Evolutionary conservation across 2,329 filamentous ascomycete species (phyloP), one percentile per base, ranked within the genome.

Genomic region (Lojkania enalia): DNA sequence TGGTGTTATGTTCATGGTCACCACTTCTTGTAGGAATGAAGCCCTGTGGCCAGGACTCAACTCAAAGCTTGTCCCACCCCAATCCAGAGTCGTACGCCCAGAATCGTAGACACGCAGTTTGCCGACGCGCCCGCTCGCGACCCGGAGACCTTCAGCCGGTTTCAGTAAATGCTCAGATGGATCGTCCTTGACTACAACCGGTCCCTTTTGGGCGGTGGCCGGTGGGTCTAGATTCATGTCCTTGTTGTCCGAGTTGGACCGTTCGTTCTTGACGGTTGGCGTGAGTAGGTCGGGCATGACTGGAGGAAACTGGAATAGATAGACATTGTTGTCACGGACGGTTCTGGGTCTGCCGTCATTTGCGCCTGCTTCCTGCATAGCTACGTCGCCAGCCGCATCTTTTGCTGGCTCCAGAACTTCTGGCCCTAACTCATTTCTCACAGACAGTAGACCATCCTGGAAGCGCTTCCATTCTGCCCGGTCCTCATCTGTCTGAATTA

Each of bases 301-400:
- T 0, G 83, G 81, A 11, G 83, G 83, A 56, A 85, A 78, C 63
- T 85, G 83, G 63, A 85, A 80, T 39, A 85, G 72, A 61, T 85
- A 85, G 41, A 83, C 73, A 45, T 78, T 76, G 42, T 82, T 77
- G 25, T 77, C 69, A 71, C 75, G 55, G 1, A 60, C 71, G 57
- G 51, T 42, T 20, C n/a, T 61, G 5, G 49, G 40, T 39, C 58
- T 60, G 20, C 56, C 57, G 14, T 42, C 46, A 16, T 48, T 33
- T 9, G 40, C 46, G 25, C 50, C 57, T 29, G 52, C 58, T 19
- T 63, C 63, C 9, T 50, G 46, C 71, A 75, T 74, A 5, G 52
- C 46, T 4, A 61, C 61, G 45, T 77, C 74, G 44, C 73, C 75
- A 18, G 74, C 64, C 3, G 52, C 55, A 48, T 77, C 74, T 20